Base-by-base conservation (phyloP, 2,329 filamentous ascomycete species). In the Aureobasidium musti region DNA sequence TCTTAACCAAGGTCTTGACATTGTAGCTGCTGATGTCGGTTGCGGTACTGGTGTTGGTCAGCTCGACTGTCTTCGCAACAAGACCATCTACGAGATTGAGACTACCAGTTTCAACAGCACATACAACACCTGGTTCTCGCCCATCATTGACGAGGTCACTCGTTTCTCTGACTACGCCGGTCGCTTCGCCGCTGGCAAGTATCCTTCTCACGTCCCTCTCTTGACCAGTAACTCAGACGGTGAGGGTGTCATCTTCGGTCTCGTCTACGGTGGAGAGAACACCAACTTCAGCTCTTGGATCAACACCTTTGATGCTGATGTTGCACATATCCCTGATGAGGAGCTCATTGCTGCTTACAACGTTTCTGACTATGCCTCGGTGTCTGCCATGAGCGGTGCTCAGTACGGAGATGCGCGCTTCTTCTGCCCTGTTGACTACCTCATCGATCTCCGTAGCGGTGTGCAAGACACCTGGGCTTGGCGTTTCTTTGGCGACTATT, bases 251-350 rank as follows among this genome's bases (percentile, higher is more conserved):
- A 56, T 65, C 26, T 65, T 65, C 21, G 61, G 49, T 21, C 61
- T 65, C 3, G 61, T 65, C 7, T 65, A 65, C 39, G 50, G 61
- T 7, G 61, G 49, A n/a, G 61, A 65, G 47, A 65, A 65, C 39
- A 72, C 74, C 33, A 74, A 78, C 57, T 78, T 77, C 68, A 77
- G 76, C 68, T 74, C 76, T 0, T 82, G 79, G 79, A 80, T 82
- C 72, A 76, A 78, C 14, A 79, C 78, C 1, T 81, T 80, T 56
- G 73, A 80, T 37, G 78, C 79, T 11, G 79, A 80, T 66, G 74
- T 75, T 53, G 77, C 75, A 2, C 74, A 79, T 43, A 76, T 80
- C 13, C 75, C 77, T 5, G 74, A 78, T 21, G 65, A 73, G 1
- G 65, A 72, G 5, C 71, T 80, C 5, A 66, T 77, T 33, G 70